Base-by-base conservation (phyloP, 1,284 basidiomycete species). In the Caloboletus inedulis region DNA sequence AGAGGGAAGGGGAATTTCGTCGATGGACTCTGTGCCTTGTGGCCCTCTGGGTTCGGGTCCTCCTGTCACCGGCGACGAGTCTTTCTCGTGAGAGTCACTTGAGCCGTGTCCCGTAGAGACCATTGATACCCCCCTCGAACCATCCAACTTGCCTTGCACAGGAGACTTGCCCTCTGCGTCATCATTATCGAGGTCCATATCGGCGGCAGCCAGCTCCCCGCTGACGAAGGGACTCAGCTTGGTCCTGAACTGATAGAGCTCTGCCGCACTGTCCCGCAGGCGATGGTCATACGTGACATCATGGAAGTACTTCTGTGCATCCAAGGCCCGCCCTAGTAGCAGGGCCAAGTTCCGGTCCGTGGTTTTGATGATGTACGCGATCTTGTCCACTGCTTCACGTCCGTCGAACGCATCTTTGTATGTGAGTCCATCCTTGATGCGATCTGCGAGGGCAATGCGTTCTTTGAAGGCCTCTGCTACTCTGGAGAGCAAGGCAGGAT, bases 241-340 rank as follows among this genome's bases (percentile, higher is more conserved):
- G 31, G 82, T 84, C 57, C 80, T 76, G 74, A 99, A 98, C 69
- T 97, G 95, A 71, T 98, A 99, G 29, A 99, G 74, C 72, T 99
- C 97, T 57, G 82, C 79, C 3, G 86, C 77, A 61, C 86, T 93
- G 72, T 99, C 97, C 46, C 97, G 80, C 57, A 99, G 70, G 13
- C 96, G 86, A 70, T 99, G 97, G 66, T 98, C 95, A 69, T 99
- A 99, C 7, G 96, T 98, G 59, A 99, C 97, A 65, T 98, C 97
- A 70, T 99, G 97, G 70, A 99, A 99, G 75, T 96, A 98, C 74
- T 98, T 99, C 74, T 99, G 97, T 13, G 94, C 91, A 67, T 99
- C 97, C 51, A 99, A 78, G 6, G 96, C 94, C 44, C 97, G 83
- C 13, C 97, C 97, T 10, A 99, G 81, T 3, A 99, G 78, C 42